phyloP scores from a whole-genome alignment of 805 yeast species.

The Ogataea salicorniae region DNA sequence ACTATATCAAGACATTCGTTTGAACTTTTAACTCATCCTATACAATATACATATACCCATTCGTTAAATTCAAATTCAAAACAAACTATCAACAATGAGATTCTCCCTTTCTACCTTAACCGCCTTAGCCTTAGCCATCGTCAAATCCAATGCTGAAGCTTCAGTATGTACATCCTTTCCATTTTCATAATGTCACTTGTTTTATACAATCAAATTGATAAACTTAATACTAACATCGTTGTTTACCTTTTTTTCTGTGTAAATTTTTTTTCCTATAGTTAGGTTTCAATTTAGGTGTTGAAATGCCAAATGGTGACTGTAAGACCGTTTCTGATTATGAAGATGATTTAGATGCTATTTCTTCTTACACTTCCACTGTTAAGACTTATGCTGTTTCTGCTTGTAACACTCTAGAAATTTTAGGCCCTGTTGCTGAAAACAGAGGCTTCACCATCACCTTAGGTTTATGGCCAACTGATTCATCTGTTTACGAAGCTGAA shows the following conservation, averaged over 20 bases:
- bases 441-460: conserved; percentile 72
- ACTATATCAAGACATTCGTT: too few species aligned
- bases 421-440: conserved; percentile 82
- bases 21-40: too few species aligned
- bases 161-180: background rate
- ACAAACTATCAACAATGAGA: conserved; percentile 18
- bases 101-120: conserved; percentile 21
- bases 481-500: conserved; percentile 69
- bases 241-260: background rate
- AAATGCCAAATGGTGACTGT: conserved; percentile 70
- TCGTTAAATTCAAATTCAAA: too few species aligned
- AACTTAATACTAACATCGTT: conserved; percentile 3
- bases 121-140: conserved; percentile 17
- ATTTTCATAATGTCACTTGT: background rate
- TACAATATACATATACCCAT: too few species aligned
- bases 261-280: conserved; percentile 21
- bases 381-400: conserved; percentile 92
- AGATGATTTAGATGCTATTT: conserved; percentile 57
- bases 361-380: conserved; percentile 56
- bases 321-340: conserved; percentile 68
- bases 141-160: conserved; percentile 23
- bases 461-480: conserved; percentile 95
- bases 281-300: conserved; percentile 84
- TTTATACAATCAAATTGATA: conserved; percentile 1
- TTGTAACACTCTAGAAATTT: conserved; percentile 78